These are phyloP conservation scores for Phytophthora meadii DNA, from an alignment of 352 stramenopile genomes.

Conservation along the genomic window DNA sequence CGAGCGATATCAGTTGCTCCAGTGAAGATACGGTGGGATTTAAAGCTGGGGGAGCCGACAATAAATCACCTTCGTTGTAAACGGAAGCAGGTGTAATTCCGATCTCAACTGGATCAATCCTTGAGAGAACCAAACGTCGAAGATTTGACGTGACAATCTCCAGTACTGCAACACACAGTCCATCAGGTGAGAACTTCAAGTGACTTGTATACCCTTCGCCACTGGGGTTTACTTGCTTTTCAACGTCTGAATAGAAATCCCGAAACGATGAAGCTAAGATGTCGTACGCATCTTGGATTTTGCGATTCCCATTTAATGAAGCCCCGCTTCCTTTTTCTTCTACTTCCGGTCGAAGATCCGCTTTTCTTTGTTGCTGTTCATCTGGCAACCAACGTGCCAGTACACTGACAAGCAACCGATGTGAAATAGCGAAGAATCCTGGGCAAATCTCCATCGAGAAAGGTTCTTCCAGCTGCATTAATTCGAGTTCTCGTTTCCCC, in stretches of 20 bases:
- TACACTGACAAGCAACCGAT: slow-evolving; percentile 65
- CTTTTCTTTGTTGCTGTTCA: slow-evolving; percentile 8
- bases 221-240: neutral
- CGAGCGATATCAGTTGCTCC: slow-evolving; percentile 83
- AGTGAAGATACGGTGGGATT: slow-evolving; percentile 68
- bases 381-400: slow-evolving; percentile 67
- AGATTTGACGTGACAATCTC: slow-evolving; percentile 86
- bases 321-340: slow-evolving; percentile 34
- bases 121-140: slow-evolving; percentile 79
- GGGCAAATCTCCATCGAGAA: slow-evolving; percentile 85
- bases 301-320: slow-evolving; percentile 12
- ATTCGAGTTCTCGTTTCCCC: slow-evolving; percentile 70
- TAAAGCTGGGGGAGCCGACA: slow-evolving; percentile 67
- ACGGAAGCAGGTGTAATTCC: slow-evolving; percentile 55
- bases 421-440: slow-evolving; percentile 77
- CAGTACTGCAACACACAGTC: slow-evolving; percentile 74
- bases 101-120: slow-evolving; percentile 77
- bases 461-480: slow-evolving; percentile 81
- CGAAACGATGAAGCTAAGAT: slow-evolving; percentile 31
- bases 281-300: slow-evolving; percentile 33
- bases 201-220: slow-evolving; percentile 6
- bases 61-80: slow-evolving; percentile 51
- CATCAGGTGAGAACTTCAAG: slow-evolving; percentile 56
- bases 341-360: slow-evolving; percentile 13
- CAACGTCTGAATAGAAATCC: slow-evolving; percentile 17